Evolutionary conservation across 2,329 filamentous ascomycete genomes (phyloP).

Genomic region (Curvularia sp.): DNA sequence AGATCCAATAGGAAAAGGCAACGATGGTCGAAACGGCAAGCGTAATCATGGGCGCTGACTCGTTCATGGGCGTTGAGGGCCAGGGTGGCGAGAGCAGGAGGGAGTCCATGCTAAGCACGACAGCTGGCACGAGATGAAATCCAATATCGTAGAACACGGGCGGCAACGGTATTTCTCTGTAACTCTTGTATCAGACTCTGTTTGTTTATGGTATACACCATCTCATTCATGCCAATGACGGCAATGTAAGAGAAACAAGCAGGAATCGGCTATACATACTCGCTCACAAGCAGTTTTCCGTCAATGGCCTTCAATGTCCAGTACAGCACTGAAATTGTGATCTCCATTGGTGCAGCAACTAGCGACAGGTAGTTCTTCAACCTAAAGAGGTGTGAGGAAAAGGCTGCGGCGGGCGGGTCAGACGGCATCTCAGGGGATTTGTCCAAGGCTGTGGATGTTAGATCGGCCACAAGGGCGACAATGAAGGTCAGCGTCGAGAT

Average conservation of each 20-base stretch:
- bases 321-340: conserved; percentile 74
- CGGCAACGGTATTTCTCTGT: conserved; percentile 42
- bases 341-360: conserved; percentile 72
- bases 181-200: not conserved
- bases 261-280: not conserved
- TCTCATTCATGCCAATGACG: too few species aligned
- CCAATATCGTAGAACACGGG: conserved; percentile 60
- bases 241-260: not conserved
- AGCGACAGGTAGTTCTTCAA: conserved; percentile 73
- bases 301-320: conserved; percentile 69
- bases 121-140: conserved; percentile 63
- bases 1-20: conserved; percentile 76
- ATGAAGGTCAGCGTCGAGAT: conserved; percentile 68
- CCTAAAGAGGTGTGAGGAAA: conserved; percentile 64
- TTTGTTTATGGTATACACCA: too few species aligned
- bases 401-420: conserved; percentile 1
- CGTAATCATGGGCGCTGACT: conserved; percentile 61
- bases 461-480: conserved; percentile 69
- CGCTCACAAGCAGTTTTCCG: conserved; percentile 61
- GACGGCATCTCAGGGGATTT: conserved; percentile 31
- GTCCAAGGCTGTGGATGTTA: conserved; percentile 45
- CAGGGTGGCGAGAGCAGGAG: conserved; percentile 76
- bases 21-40: conserved; percentile 65
- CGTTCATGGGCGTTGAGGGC: conserved; percentile 60
- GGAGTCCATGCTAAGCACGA: conserved; percentile 70